A percentile compares a stretch with the other conserved stretches of the same genome.
Evolutionary conservation across 306 rosid genomes (phyloP).

Genomic region (Sicyos baderoa): DNA sequence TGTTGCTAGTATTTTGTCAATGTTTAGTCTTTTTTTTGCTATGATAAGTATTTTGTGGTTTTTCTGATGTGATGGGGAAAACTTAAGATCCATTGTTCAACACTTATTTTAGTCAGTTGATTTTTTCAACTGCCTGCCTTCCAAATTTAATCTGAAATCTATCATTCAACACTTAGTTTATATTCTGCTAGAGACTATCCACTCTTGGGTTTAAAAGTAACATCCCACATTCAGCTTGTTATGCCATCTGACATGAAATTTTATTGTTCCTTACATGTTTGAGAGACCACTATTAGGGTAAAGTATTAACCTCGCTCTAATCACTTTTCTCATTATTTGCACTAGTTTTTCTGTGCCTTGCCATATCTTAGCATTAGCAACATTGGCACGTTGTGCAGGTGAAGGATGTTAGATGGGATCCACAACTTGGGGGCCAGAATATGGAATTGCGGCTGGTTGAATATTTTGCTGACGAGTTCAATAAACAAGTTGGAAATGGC

Average conservation of each 20-base stretch:
- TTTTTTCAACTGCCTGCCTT: too few species aligned
- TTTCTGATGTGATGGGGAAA: too few species aligned
- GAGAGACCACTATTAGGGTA: background rate
- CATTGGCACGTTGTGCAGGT: constrained; percentile 45
- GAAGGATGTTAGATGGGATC: constrained; percentile 90
- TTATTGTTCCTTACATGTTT: background rate
- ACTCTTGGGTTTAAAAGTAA: background rate
- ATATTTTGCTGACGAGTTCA: constrained; percentile 81
- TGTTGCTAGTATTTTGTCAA: background rate
- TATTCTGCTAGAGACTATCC: background rate
- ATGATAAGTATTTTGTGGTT: background rate
- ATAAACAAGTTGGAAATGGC: constrained; percentile 74
- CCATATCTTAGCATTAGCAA: constrained; percentile 18
- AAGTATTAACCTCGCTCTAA: background rate
- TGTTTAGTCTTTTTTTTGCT: background rate
- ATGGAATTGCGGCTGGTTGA: constrained; percentile 85
- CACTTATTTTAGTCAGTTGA: too few species aligned
- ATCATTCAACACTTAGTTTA: background rate
- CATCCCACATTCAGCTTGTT: background rate
- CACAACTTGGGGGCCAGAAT: constrained; percentile 85
- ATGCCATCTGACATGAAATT: background rate
- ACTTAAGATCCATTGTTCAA: background rate
- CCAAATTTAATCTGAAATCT: too few species aligned
- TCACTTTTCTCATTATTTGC: background rate
- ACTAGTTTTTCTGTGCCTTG: background rate